Base-by-base conservation (phyloP, 1,284 basidiomycete species). In the Rhizoctonia solani region DNA sequence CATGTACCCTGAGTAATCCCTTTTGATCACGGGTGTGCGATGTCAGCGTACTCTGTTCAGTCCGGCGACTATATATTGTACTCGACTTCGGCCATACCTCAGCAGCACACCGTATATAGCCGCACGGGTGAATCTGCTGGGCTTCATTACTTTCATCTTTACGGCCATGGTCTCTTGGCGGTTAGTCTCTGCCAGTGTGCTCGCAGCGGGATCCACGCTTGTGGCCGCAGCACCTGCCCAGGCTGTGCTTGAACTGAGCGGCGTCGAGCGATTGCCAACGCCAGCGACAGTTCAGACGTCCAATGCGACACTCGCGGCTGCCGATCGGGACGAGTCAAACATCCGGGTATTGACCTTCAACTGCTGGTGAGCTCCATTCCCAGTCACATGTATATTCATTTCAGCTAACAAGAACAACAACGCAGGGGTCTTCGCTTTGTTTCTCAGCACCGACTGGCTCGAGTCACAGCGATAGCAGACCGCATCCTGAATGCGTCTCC, bases 341-440 rank as follows among this genome's bases (percentile, higher is more conserved):
- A 81, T 93, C 41, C 83, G 83, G 32, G 81, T 92, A 4, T 81
- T 93, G 61, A 87, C 83, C 39, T 82, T 94, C 74, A 95, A 93
- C 73, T 92, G 92, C 80, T 93, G 92, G 90, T 89, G 63, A 69
- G 61, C 37, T 39, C 8, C 16, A 39, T 39, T 39, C 37, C n/a
- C n/a, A n/a, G n/a, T n/a, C n/a, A n/a, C n/a, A n/a, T n/a, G n/a
- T n/a, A n/a, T 39, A 39, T 39, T 39, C 37, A 39, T 39, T 39
- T 39, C 37, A 29, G 42, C 52, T 49, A 32, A 1, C 19, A 67
- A 46, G 30, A 69, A 9, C 50, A 23, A 58, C 59, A 34, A 23
- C 34, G 65, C 19, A 97, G 95, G 95, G 95, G 92, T 21, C 81
- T 98, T 63, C 95, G 93, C 75, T 92, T 87, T 76, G 85, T 98